A percentile compares a stretch with the other conserved stretches of the same genome.
phyloP scores from a whole-genome alignment of 441 rosid species.

The Macaranga tanarius region DNA sequence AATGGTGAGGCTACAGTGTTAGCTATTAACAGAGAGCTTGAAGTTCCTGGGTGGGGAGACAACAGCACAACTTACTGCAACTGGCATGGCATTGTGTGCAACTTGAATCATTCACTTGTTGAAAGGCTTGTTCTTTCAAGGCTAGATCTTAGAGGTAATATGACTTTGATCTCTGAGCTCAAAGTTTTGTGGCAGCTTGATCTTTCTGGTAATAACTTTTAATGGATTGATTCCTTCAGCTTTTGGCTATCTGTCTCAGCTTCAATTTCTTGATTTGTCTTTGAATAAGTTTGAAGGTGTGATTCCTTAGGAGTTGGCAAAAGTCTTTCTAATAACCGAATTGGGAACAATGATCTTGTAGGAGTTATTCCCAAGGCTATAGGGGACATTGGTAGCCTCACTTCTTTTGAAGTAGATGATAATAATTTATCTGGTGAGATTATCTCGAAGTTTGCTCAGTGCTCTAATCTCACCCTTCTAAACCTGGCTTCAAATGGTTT shows the following conservation, averaged over 20 bases:
- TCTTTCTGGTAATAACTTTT: constrained; percentile 72
- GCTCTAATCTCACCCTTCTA: constrained; percentile 81
- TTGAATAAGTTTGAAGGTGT: constrained; percentile 65
- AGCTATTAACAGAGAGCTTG: constrained; percentile 67
- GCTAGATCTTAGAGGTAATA: constrained; percentile 79
- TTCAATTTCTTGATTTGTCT: constrained; percentile 91
- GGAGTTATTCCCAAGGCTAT: constrained; percentile 75
- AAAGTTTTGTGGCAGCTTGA: constrained; percentile 74
- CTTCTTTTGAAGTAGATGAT: constrained; percentile 85
- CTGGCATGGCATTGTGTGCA: constrained; percentile 75
- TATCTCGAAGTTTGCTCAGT: constrained; percentile 64
- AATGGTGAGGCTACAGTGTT: constrained; percentile 56
- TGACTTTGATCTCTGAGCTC: constrained; percentile 61
- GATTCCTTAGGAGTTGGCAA: constrained; percentile 66
- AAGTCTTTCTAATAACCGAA: constrained; percentile 74
- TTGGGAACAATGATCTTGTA: constrained; percentile 76
- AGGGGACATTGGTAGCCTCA: constrained; percentile 70
- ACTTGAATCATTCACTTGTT: constrained; percentile 58
- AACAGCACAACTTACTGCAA: constrained; percentile 65
- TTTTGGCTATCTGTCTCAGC: constrained; percentile 68
- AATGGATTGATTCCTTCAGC: constrained; percentile 63
- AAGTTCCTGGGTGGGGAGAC: constrained; percentile 78
- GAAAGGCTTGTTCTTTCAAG: constrained; percentile 73
- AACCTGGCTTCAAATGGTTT: constrained; percentile 85
- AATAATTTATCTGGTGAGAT: constrained; percentile 86